These are phyloP conservation scores for Cyclocybe aegerita DNA, from an alignment of 768 basidiomycete species.

Conservation along the genomic window DNA sequence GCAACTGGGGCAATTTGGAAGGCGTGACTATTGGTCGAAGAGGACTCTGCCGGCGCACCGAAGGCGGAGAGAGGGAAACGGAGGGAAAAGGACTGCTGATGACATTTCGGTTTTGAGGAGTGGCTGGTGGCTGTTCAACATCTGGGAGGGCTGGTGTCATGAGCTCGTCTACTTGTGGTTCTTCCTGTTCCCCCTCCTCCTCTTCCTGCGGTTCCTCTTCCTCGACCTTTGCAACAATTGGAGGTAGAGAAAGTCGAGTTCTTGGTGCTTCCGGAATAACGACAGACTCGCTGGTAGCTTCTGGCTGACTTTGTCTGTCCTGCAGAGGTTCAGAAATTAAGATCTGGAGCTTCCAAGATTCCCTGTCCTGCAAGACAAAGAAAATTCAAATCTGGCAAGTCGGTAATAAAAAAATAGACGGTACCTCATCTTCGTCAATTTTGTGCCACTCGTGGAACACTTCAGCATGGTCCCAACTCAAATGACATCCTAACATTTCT, in stretches of 20 bases:
- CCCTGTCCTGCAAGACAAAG: background rate
- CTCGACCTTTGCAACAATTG: no score
- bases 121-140: background rate
- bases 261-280: no score
- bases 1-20: background rate
- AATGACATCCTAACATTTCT: conserved; percentile 26
- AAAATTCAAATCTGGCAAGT: background rate
- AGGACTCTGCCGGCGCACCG: background rate
- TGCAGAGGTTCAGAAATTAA: background rate
- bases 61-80: conserved; percentile 12
- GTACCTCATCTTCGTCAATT: conserved; percentile 10
- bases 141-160: background rate
- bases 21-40: background rate
- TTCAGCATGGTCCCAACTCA: conserved; percentile 24
- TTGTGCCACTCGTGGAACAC: conserved; percentile 22
- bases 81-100: conserved; percentile 11
- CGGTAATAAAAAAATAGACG: background rate
- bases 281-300: no score
- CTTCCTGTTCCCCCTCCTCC: background rate
- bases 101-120: background rate
- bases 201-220: no score
- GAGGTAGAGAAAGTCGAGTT: no score
- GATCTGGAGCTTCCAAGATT: conserved; percentile 13
- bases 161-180: background rate
- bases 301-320: no score